Base-by-base conservation (phyloP, 345 rosid species). In the Boechera retrofracta region DNA sequence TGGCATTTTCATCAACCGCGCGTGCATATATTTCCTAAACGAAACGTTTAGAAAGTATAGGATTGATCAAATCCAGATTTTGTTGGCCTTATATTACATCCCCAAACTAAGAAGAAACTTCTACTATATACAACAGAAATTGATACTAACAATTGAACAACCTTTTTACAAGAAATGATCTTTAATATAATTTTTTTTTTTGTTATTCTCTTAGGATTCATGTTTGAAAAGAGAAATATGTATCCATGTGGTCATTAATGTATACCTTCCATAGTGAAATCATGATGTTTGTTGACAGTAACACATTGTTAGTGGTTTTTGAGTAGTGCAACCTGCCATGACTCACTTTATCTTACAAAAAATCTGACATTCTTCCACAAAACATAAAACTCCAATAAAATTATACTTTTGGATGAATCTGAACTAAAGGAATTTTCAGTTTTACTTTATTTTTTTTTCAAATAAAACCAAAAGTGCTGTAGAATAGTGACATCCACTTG, bases 281-380 rank as follows among this genome's bases (percentile, higher is more conserved):
- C 38, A 77, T 77, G 76, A 71, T 77, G 81, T 71, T 44, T 64
- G 54, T 71, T 77, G 81, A 71, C 72, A 71, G 61, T 39, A 71
- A 71, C 67, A 48, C 54, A 71, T 57, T 56, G 12, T 53, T 39
- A 71, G 81, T 77, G 81, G 77, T 39, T 55, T 71, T 71, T 71
- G 67, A 48, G 81, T 77, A 77, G 81, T 77, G 81, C 77, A 77
- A 71, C 77, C 72, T 77, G 61, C 77, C 72, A 77, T 48, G 67
- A 77, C 80, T 67, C 67, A 71, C 80, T 77, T 71, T 56, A 35
- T 61, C 1, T 35, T 44, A 26, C 65, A 54, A 33, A 5, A 6
- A 3, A 10, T 71, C 81, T 71, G 77, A 77, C 77, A 77, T 64
- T 71, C 47, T 77, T 77, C 81, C 77, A 71, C 77, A 57, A 47